These are phyloP conservation scores for Cyclotella choctawhatcheeana DNA, from an alignment of 108 stramenopile species.

Conservation along the genomic window DNA sequence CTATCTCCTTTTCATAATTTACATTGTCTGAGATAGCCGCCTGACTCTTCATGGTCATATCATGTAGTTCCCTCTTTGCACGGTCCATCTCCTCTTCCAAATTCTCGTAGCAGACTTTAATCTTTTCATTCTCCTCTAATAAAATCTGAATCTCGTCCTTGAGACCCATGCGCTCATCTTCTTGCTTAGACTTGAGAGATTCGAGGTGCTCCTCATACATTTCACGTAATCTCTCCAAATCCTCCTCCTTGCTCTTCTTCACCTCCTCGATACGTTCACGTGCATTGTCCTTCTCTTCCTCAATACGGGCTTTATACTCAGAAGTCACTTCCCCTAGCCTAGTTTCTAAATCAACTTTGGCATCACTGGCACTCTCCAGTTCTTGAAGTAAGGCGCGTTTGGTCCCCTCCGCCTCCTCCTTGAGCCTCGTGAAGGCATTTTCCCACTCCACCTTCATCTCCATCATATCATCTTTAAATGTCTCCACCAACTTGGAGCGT, in stretches of 20 bases:
- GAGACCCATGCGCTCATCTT: slow-evolving; percentile 7
- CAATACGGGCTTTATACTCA: slow-evolving; percentile 25
- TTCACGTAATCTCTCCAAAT: slow-evolving; percentile 30
- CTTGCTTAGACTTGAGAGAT: slow-evolving; percentile 3
- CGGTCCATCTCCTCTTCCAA: slow-evolving; percentile 31
- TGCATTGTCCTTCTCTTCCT: slow-evolving; percentile 30
- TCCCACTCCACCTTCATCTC: slow-evolving; percentile 52
- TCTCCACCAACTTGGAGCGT: slow-evolving; percentile 28
- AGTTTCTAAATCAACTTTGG: slow-evolving; percentile 34
- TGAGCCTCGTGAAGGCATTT: slow-evolving; percentile 13
- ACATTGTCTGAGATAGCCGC: slow-evolving; percentile 26
- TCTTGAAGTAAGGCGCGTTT: slow-evolving; percentile 27
- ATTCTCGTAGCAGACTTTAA: slow-evolving; percentile 37
- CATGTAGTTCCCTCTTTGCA: slow-evolving; percentile 27
- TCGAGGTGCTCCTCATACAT: slow-evolving; percentile 49
- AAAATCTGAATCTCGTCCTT: slow-evolving; percentile 37
- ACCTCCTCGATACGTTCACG: slow-evolving; percentile 26
- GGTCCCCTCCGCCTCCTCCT: slow-evolving; percentile 35
- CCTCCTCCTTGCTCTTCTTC: slow-evolving; percentile 40
- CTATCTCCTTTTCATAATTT: slow-evolving; percentile 37
- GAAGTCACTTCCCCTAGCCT: slow-evolving; percentile 14
- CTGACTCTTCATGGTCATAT: slow-evolving; percentile 24
- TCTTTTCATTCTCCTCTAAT: slow-evolving; percentile 50
- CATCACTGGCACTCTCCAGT: slow-evolving; percentile 9
- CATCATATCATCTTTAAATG: slow-evolving; percentile 45